A percentile compares a stretch with the other conserved stretches of the same genome.
These are phyloP conservation scores for Pseudocercospora fijiensis DNA, from an alignment of 2,329 filamentous ascomycete species.

Conservation along the genomic window DNA sequence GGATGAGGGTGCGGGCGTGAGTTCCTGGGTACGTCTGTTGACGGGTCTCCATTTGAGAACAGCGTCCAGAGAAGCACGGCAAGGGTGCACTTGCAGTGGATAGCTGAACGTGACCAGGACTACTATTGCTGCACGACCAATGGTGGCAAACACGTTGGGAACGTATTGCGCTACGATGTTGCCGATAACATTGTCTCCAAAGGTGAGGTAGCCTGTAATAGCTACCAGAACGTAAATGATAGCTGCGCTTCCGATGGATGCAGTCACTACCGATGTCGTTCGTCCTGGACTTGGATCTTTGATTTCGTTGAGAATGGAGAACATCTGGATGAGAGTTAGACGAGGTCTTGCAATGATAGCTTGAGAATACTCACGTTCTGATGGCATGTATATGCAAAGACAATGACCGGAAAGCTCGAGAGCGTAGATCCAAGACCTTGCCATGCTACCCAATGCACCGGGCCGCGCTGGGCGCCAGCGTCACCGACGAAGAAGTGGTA, in stretches of 20 bases:
- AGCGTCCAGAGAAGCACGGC: constrained; percentile 89
- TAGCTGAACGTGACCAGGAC: constrained; percentile 95
- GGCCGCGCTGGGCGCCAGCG: constrained; percentile 68
- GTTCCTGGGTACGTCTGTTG: constrained; percentile 25
- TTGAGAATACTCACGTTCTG: constrained; percentile 69
- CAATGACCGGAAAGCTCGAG: constrained; percentile 87
- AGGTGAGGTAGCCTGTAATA: constrained; percentile 93
- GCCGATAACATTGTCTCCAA: constrained; percentile 81
- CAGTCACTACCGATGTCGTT: constrained; percentile 73
- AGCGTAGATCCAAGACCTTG: constrained; percentile 74
- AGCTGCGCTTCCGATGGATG: constrained; percentile 86
- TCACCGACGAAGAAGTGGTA: constrained; percentile 85
- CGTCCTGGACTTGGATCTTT: constrained; percentile 75
- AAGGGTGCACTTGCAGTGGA: constrained; percentile 92
- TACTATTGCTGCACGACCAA: constrained; percentile 93
- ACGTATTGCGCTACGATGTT: constrained; percentile 94
- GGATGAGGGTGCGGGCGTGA: constrained; percentile 30
- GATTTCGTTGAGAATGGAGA: constrained; percentile 96
- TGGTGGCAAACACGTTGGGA: constrained; percentile 77
- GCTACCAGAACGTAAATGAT: constrained; percentile 86
- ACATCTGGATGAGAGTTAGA: constrained; percentile 67
- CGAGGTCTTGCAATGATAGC: background rate
- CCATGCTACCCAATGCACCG: constrained; percentile 75
- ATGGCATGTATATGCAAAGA: constrained; percentile 99
- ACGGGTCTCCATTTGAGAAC: constrained; percentile 85